A percentile compares a stretch with the other conserved stretches of the same genome.
phyloP scores from a whole-genome alignment of 768 basidiomycete genomes.

The Phaeotremella fagi region DNA sequence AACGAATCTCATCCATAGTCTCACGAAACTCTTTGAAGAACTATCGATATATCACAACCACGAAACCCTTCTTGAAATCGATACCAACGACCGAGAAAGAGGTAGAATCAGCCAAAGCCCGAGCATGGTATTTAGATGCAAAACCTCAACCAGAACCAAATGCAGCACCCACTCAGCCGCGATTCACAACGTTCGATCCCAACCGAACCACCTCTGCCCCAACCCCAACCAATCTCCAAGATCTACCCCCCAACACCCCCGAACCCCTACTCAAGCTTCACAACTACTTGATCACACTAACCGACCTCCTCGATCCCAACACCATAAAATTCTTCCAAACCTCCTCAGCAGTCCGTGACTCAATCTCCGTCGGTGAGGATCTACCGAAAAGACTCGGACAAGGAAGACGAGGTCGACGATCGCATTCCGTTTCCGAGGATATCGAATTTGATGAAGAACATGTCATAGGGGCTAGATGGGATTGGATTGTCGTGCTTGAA shows the following conservation, averaged over 20 bases:
- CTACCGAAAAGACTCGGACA: neutral
- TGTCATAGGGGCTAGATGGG: conserved; percentile 27
- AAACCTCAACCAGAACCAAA: neutral
- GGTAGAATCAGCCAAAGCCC: neutral
- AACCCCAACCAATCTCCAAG: neutral
- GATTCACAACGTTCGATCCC: conserved; percentile 8
- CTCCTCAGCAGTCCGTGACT: neutral
- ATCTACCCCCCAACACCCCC: too few species aligned
- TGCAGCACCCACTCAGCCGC: neutral
- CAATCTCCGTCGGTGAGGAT: neutral
- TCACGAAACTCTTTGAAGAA: too few species aligned
- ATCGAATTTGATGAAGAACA: conserved; percentile 7
- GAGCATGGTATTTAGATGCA: neutral
- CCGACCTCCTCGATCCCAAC: too few species aligned
- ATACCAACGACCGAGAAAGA: neutral
- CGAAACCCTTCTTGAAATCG: too few species aligned
- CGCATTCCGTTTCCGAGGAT: neutral
- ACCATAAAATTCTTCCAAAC: conserved; percentile 12
- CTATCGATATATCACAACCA: too few species aligned
- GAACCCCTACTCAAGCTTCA: too few species aligned
- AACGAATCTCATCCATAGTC: too few species aligned
- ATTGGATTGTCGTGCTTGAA: conserved; percentile 38
- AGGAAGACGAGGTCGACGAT: neutral
- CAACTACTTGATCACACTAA: too few species aligned
- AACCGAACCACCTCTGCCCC: neutral